Conservation (phyloP, 176 grass and related monocot species). For the Chloris gayana region DNA sequence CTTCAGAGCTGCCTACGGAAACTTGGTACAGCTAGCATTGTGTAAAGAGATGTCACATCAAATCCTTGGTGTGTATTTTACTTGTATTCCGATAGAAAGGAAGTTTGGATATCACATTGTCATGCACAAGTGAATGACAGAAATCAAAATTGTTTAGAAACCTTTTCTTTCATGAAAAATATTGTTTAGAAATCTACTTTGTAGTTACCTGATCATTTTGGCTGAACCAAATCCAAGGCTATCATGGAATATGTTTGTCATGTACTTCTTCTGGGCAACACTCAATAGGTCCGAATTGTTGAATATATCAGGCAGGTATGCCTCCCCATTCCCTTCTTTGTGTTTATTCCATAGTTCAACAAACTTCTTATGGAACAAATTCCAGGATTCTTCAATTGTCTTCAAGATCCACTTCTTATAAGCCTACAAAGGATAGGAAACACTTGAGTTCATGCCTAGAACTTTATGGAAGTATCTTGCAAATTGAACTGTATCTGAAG, state of each 20-base stretch:
- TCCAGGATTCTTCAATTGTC: constrained; percentile 68
- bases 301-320: constrained; percentile 70
- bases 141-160: background rate
- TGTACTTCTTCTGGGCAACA: constrained; percentile 78
- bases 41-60: background rate
- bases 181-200: background rate
- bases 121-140: background rate
- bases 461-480: background rate
- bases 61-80: background rate
- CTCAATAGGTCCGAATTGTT: constrained; percentile 62
- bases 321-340: constrained; percentile 79
- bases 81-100: background rate
- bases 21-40: background rate
- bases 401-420: constrained; percentile 90
- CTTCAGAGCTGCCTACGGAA: background rate
- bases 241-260: constrained; percentile 79
- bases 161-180: background rate
- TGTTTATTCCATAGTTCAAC: constrained; percentile 80
- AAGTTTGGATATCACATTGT: background rate
- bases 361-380: constrained; percentile 75
- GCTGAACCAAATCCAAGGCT: constrained; percentile 94
- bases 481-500: background rate
- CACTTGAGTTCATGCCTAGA: background rate
- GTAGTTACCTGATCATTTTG: constrained; percentile 94
- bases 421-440: constrained; percentile 28